Conservation (phyloP, 495 filamentous ascomycete genomes). For the Alectoria sarmentosa region DNA sequence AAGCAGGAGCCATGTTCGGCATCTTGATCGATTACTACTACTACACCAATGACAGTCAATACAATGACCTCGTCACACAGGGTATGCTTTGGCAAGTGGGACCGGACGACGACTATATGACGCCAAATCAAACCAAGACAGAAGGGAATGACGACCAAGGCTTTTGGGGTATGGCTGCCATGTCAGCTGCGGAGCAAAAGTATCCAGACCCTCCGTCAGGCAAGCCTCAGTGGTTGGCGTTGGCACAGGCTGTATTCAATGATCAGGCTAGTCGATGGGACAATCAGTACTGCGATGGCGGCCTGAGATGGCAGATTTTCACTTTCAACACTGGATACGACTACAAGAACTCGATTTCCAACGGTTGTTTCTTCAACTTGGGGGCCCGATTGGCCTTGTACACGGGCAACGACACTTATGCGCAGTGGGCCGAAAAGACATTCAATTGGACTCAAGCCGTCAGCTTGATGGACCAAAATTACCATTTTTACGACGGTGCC, state of each 20-base stretch:
- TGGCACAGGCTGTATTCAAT: conserved; percentile 80
- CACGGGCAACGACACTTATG: conserved; percentile 71
- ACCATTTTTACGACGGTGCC: conserved; percentile 59
- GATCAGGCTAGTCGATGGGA: conserved; percentile 69
- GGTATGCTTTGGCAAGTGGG: conserved; percentile 67
- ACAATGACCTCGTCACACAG: conserved; percentile 61
- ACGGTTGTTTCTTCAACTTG: conserved; percentile 74
- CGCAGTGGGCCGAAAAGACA: conserved; percentile 63
- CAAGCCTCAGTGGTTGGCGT: conserved; percentile 65
- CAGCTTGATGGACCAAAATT: conserved; percentile 55
- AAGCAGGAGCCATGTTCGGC: conserved; percentile 69
- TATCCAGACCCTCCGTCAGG: conserved; percentile 52
- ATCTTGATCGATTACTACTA: conserved; percentile 77
- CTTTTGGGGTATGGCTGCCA: conserved; percentile 79
- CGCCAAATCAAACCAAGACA: conserved; percentile 69
- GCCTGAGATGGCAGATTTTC: conserved; percentile 81
- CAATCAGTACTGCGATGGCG: conserved; percentile 55
- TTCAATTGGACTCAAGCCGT: conserved; percentile 64
- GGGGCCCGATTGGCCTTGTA: conserved; percentile 69
- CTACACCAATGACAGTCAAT: conserved; percentile 67
- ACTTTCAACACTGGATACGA: conserved; percentile 69
- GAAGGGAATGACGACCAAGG: conserved; percentile 80
- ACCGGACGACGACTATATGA: conserved; percentile 64
- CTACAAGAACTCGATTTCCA: conserved; percentile 78
- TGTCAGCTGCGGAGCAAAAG: conserved; percentile 73